Evolutionary conservation across 2,329 filamentous ascomycete genomes (phyloP).

Genomic region (Aspergillus bombycis): DNA sequence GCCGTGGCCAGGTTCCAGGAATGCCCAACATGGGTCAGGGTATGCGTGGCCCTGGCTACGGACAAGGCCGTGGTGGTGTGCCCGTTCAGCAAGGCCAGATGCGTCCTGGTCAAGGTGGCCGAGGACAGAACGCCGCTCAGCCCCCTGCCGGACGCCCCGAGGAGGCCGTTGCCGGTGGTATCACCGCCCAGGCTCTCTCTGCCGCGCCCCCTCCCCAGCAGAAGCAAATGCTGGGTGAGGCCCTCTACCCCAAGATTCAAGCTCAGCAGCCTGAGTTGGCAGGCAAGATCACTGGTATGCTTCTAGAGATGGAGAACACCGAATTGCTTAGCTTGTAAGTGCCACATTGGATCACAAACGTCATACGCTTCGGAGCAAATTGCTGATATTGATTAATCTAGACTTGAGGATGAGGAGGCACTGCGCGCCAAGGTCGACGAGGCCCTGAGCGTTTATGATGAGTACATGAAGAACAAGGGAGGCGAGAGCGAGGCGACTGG

Average conservation of each 20-base stretch:
- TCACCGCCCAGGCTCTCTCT: conserved; percentile 57
- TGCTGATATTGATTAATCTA: conserved; percentile 41
- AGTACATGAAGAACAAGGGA: conserved; percentile 90
- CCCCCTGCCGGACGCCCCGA: conserved; percentile 45
- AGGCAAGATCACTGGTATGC: conserved; percentile 99
- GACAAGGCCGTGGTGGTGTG: conserved; percentile 49
- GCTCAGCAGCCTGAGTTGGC: conserved; percentile 92
- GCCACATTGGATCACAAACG: not conserved
- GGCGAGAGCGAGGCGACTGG: conserved; percentile 43
- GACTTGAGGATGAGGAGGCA: conserved; percentile 85
- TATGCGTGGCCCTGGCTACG: conserved; percentile 51
- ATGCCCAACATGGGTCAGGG: conserved; percentile 67
- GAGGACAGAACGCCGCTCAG: conserved; percentile 44
- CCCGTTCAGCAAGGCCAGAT: conserved; percentile 43
- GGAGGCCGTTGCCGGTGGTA: conserved; percentile 41
- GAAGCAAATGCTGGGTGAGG: conserved; percentile 98
- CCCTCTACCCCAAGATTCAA: conserved; percentile 98
- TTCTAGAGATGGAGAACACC: conserved; percentile 97
- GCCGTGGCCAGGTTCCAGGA: conserved; percentile 68
- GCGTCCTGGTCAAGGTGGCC: conserved; percentile 45
- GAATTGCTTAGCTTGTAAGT: conserved; percentile 96
- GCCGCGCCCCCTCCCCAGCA: conserved; percentile 71
- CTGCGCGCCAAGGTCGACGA: conserved; percentile 96
- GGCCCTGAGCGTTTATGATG: conserved; percentile 94
- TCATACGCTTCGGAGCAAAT: not conserved